Conservation (phyloP, 768 basidiomycete species). For the Mycena capillaripes region DNA sequence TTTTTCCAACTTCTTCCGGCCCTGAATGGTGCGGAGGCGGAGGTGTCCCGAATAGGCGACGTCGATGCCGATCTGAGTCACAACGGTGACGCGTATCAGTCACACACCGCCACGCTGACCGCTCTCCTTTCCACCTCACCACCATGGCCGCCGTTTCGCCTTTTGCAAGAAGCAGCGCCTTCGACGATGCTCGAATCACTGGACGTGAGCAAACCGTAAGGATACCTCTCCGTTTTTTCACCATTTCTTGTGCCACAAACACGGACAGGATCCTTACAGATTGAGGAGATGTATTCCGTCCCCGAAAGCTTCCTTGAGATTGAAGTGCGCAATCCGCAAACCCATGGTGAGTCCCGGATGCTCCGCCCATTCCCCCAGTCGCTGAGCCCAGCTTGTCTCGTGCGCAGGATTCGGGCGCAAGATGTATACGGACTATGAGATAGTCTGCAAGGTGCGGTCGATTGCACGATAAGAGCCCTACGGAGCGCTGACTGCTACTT, state of each 20-base stretch:
- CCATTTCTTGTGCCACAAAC: conserved; percentile 41
- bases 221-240: conserved; percentile 27
- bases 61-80: background rate
- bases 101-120: background rate
- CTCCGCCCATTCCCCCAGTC: background rate
- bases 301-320: conserved; percentile 98
- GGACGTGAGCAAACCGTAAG: conserved; percentile 73
- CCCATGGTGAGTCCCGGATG: conserved; percentile 76
- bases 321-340: conserved; percentile 96
- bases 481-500: background rate
- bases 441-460: conserved; percentile 90
- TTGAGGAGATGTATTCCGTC: conserved; percentile 98
- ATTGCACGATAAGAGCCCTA: conserved; percentile 14
- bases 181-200: conserved; percentile 65
- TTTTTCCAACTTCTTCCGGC: too few relatives aligned
- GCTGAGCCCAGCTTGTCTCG: background rate
- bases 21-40: background rate
- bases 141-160: conserved; percentile 64
- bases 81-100: conserved; percentile 8
- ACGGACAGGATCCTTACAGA: conserved; percentile 61
- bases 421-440: conserved; percentile 99
- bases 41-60: conserved; percentile 1
- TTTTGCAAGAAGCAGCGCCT: conserved; percentile 71
- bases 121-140: conserved; percentile 13
- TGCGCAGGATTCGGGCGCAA: conserved; percentile 91